phyloP scores from a whole-genome alignment of 768 basidiomycete genomes.

The Mycena epipterygia region DNA sequence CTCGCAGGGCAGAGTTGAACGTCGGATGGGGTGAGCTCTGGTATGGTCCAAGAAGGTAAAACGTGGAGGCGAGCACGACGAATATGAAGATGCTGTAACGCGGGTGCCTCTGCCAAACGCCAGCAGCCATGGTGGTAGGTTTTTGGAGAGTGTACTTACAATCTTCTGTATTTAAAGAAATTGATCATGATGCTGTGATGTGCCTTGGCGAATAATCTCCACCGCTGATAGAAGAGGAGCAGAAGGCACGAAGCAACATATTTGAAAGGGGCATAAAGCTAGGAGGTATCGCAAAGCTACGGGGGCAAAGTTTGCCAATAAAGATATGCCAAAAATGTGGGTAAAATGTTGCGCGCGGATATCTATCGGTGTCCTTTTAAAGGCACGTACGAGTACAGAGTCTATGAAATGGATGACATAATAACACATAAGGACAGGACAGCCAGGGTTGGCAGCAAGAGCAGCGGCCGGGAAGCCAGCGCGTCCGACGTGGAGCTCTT shows the following conservation, averaged over 20 bases:
- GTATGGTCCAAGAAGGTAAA: conserved; percentile 62
- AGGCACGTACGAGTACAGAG: conserved; percentile 20
- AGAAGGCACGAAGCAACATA: neutral
- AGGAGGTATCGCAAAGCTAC: conserved; percentile 7
- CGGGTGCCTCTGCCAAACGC: conserved; percentile 60
- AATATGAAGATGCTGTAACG: conserved; percentile 63
- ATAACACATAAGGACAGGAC: conserved; percentile 27
- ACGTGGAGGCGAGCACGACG: conserved; percentile 55
- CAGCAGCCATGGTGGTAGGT: conserved; percentile 28
- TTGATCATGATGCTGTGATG: too few species aligned
- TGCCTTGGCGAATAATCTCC: neutral
- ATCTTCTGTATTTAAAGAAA: too few species aligned
- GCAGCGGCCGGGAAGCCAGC: neutral
- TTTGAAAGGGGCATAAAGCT: neutral
- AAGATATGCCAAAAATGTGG: conserved; percentile 7
- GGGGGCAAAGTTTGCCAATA: neutral
- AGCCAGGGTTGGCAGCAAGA: conserved; percentile 26
- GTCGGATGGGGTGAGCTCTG: conserved; percentile 40
- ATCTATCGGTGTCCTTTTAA: conserved; percentile 16
- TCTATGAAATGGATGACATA: conserved; percentile 22
- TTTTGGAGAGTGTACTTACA: too few species aligned
- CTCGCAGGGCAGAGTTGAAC: neutral
- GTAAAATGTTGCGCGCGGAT: conserved; percentile 24
- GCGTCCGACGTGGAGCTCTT: conserved; percentile 8
- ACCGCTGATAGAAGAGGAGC: neutral